Evolutionary conservation across 2,329 filamentous ascomycete genomes (phyloP).

Genomic region (Diaporthe ampelina): DNA sequence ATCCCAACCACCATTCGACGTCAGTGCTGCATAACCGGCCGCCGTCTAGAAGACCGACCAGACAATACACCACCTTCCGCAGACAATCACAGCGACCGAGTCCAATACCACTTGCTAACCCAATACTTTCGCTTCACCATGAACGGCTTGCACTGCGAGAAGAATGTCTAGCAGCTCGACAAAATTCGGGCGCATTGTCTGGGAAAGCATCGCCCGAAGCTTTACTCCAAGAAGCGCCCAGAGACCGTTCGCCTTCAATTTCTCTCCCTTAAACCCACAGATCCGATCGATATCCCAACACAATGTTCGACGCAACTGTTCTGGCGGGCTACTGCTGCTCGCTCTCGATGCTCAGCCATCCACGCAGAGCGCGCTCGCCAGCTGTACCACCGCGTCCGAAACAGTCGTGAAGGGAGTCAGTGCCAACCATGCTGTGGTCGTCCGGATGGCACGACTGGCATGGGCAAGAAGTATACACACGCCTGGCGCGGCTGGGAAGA

Average conservation of each 20-base stretch:
- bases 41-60: not conserved
- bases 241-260: conserved; percentile 44
- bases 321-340: conserved; percentile 67
- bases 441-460: conserved; percentile 54
- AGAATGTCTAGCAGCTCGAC: conserved; percentile 42
- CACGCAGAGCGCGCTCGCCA: conserved; percentile 54
- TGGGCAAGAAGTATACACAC: conserved; percentile 54
- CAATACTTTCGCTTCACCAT: conserved; percentile 34
- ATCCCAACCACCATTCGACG: conserved; percentile 35
- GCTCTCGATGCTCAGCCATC: conserved; percentile 58
- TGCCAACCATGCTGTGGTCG: conserved; percentile 50
- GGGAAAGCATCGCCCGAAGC: conserved; percentile 38
- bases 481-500: conserved; percentile 44
- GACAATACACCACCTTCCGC: not conserved
- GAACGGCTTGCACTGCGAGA: conserved; percentile 12
- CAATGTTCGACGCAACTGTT: conserved; percentile 65
- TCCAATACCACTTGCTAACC: not conserved
- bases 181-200: conserved; percentile 38
- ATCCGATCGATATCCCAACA: conserved; percentile 44
- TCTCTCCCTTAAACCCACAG: conserved; percentile 47
- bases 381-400: conserved; percentile 56
- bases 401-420: conserved; percentile 48
- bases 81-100: not conserved
- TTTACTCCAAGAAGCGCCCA: conserved; percentile 25
- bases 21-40: conserved; percentile 4